These are phyloP conservation scores for Ganoderma leucocontextum DNA, from an alignment of 1,284 basidiomycete species.

Conservation along the genomic window DNA sequence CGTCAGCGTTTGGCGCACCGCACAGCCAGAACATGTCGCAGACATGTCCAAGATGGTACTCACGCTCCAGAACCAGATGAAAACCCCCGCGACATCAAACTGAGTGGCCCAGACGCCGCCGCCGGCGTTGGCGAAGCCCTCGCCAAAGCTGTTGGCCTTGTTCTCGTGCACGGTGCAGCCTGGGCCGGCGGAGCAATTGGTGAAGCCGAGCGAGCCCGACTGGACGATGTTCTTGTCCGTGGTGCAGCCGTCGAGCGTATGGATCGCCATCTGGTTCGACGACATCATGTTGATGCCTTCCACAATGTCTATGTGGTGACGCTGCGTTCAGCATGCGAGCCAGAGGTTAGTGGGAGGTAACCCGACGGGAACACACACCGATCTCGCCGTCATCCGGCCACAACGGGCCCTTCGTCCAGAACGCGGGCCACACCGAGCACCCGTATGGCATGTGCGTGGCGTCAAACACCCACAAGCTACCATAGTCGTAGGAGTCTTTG, in stretches of 20 bases:
- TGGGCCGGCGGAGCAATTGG: slow-evolving; percentile 57
- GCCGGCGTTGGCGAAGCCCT: slow-evolving; percentile 66
- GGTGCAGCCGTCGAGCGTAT: slow-evolving; percentile 51
- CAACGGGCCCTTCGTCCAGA: slow-evolving; percentile 50
- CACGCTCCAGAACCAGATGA: slow-evolving; percentile 83
- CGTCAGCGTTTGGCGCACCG: neutral
- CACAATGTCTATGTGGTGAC: slow-evolving; percentile 39
- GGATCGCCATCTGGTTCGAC: slow-evolving; percentile 70
- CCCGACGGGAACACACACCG: slow-evolving; percentile 41
- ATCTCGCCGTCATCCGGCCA: slow-evolving; percentile 65
- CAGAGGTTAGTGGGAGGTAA: no score
- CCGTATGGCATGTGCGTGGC: slow-evolving; percentile 61
- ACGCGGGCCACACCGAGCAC: slow-evolving; percentile 65
- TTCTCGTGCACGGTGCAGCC: slow-evolving; percentile 74
- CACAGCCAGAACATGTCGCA: slow-evolving; percentile 1
- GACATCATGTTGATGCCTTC: slow-evolving; percentile 55
- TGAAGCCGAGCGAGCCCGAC: slow-evolving; percentile 39
- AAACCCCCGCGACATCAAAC: slow-evolving; percentile 67
- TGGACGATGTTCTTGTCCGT: slow-evolving; percentile 40
- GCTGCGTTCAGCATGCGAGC: slow-evolving; percentile 1
- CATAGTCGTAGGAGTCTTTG: slow-evolving; percentile 56
- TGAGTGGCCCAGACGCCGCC: slow-evolving; percentile 81
- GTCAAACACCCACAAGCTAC: slow-evolving; percentile 58
- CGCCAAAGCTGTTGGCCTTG: slow-evolving; percentile 65
- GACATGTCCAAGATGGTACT: slow-evolving; percentile 38